Evolutionary conservation across 352 stramenopile species (phyloP).

Genomic region (Aphanomyces invadans): DNA sequence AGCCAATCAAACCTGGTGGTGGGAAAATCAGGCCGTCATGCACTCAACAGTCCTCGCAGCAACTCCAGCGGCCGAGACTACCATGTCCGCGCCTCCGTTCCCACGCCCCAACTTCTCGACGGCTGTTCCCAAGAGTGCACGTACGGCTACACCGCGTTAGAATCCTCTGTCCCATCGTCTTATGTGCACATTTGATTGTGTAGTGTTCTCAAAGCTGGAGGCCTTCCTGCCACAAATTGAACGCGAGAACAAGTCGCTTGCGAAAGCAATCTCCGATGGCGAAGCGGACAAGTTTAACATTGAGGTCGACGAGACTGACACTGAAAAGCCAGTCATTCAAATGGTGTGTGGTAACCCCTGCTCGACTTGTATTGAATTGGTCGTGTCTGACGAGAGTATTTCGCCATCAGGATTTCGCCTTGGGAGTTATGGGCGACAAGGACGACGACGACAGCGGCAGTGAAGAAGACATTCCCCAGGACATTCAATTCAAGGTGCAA

Average conservation of each 20-base stretch:
- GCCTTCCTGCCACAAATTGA: constrained; percentile 67
- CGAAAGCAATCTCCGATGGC: constrained; percentile 45
- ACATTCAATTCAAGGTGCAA: constrained; percentile 30
- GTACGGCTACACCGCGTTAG: too few species aligned
- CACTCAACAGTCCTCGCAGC: too few species aligned
- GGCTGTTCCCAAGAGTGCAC: constrained; percentile 46
- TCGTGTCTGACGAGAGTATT: too few species aligned
- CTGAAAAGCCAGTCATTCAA: constrained; percentile 52
- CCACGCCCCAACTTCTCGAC: neutral
- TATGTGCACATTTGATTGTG: too few species aligned
- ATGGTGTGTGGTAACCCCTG: constrained; percentile 38
- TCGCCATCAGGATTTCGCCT: constrained; percentile 66
- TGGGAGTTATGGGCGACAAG: constrained; percentile 54
- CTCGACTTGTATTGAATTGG: too few species aligned
- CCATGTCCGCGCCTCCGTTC: neutral
- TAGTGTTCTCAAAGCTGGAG: constrained; percentile 68
- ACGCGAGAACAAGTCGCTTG: constrained; percentile 67
- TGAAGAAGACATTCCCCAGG: constrained; percentile 23
- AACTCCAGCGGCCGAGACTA: too few species aligned
- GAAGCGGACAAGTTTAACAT: constrained; percentile 65
- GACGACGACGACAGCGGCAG: constrained; percentile 30
- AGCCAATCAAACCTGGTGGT: constrained; percentile 16
- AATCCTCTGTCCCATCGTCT: too few species aligned
- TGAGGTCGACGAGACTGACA: constrained; percentile 34
- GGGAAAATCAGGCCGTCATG: neutral